phyloP scores from a whole-genome alignment of 495 filamentous ascomycete species.

The Lepidopterella palustris region DNA sequence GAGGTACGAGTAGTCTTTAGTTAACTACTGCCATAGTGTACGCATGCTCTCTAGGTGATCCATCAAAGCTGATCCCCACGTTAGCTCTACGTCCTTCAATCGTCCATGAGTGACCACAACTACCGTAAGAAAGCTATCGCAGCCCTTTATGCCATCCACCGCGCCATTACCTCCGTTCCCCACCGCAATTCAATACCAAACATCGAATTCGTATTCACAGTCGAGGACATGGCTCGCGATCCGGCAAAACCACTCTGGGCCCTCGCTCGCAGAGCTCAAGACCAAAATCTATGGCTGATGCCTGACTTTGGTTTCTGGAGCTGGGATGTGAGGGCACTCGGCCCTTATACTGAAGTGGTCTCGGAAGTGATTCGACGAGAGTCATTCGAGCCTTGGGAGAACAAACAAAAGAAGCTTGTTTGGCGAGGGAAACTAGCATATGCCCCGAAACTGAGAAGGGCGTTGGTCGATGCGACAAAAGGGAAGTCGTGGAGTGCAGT shows the following conservation, averaged over 20 bases:
- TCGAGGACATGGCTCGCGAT: slow-evolving; percentile 46
- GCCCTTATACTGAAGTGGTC: slow-evolving; percentile 49
- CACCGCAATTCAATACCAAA: slow-evolving; percentile 45
- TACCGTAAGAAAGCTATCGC: slow-evolving; percentile 44
- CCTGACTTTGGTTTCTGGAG: slow-evolving; percentile 77
- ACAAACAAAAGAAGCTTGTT: slow-evolving; percentile 58
- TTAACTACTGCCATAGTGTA: neutral
- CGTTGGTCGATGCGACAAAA: slow-evolving; percentile 42
- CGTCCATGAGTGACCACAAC: slow-evolving; percentile 27
- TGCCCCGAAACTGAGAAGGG: slow-evolving; percentile 37
- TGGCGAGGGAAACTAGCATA: slow-evolving; percentile 56
- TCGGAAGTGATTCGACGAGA: slow-evolving; percentile 38
- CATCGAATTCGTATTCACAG: slow-evolving; percentile 54
- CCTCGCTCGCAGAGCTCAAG: slow-evolving; percentile 40
- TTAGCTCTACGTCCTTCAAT: slow-evolving; percentile 32
- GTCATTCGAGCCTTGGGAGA: slow-evolving; percentile 30
- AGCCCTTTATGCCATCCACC: slow-evolving; percentile 37
- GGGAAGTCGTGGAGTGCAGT: slow-evolving; percentile 50
- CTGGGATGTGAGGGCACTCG: slow-evolving; percentile 58
- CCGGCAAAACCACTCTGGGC: slow-evolving; percentile 45
- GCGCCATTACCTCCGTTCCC: slow-evolving; percentile 47
- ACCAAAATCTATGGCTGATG: slow-evolving; percentile 58
- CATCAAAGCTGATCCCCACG: neutral
- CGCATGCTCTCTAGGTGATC: neutral
- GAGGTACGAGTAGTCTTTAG: slow-evolving; percentile 13